A percentile compares a stretch with the other conserved stretches of the same genome.
phyloP scores from a whole-genome alignment of 2,329 filamentous ascomycete species.

The Calycina marina region DNA sequence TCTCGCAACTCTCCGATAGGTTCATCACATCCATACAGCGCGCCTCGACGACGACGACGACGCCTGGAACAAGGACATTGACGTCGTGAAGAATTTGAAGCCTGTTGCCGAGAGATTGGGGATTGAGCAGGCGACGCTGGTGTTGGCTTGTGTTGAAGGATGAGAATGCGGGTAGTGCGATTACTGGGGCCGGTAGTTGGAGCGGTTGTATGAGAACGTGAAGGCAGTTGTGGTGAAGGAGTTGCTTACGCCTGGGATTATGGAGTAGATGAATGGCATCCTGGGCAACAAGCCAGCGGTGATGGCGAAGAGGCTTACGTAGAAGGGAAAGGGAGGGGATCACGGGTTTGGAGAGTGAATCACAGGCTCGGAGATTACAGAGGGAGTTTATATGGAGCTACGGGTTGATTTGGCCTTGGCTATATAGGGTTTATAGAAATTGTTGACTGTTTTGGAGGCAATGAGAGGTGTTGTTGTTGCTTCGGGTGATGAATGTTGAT shows the following conservation, averaged over 20 bases:
- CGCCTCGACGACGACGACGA: constrained; percentile 30
- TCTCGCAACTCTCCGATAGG: constrained; percentile 39
- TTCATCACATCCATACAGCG: constrained; percentile 28
- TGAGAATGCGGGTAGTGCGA: constrained; percentile 44
- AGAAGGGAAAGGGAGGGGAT: too few relatives aligned
- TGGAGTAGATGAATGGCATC: constrained; percentile 44
- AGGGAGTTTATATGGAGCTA: too few relatives aligned
- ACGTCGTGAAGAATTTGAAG: constrained; percentile 43
- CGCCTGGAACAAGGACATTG: constrained; percentile 38
- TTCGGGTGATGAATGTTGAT: too few relatives aligned
- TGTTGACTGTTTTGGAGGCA: too few relatives aligned
- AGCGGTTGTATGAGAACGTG: constrained; percentile 46
- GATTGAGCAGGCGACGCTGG: constrained; percentile 34
- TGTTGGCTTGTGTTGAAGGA: constrained; percentile 49
- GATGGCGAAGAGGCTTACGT: background rate
- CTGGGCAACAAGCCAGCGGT: constrained; percentile 40
- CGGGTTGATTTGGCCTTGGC: too few relatives aligned
- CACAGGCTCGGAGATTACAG: too few relatives aligned
- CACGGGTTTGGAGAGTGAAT: too few relatives aligned
- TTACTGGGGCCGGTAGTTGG: constrained; percentile 43
- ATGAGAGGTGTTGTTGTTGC: too few relatives aligned
- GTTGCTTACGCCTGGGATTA: constrained; percentile 42
- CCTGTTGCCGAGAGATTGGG: constrained; percentile 47
- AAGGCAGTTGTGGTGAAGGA: constrained; percentile 36
- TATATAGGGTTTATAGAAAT: too few relatives aligned